These are phyloP conservation scores for Mycena belliarum DNA, from an alignment of 768 basidiomycete genomes.

Conservation along the genomic window DNA sequence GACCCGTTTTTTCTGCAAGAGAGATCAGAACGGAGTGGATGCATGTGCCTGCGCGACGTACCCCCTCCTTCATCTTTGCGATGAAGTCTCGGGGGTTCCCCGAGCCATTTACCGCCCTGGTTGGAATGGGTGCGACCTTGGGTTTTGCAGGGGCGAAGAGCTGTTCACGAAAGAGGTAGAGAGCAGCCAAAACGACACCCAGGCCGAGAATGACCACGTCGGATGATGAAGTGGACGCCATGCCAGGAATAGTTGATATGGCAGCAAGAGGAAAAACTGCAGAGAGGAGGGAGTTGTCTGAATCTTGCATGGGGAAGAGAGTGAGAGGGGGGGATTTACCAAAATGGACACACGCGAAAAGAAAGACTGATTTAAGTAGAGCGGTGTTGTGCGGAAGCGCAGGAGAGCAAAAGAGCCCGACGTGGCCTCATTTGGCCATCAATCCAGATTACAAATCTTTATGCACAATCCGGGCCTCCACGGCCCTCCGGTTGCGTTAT, in stretches of 20 bases:
- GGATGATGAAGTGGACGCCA: constrained; percentile 66
- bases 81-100: constrained; percentile 94
- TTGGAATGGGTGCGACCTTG: constrained; percentile 49
- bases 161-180: constrained; percentile 84
- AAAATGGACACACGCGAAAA: not conserved
- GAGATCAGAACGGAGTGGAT: constrained; percentile 7
- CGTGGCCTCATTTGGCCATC: constrained; percentile 16
- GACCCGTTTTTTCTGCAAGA: constrained; percentile 86
- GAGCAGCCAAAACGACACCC: constrained; percentile 73
- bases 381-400: constrained; percentile 4
- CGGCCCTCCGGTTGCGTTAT: too few species aligned
- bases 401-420: not conserved
- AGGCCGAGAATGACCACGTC: constrained; percentile 73
- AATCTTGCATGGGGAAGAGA: constrained; percentile 4
- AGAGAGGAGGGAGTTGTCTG: constrained; percentile 33
- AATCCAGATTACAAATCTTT: not conserved
- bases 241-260: constrained; percentile 33
- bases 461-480: not conserved
- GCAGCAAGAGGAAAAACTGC: constrained; percentile 33
- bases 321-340: not conserved
- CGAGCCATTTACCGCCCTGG: constrained; percentile 61
- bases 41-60: constrained; percentile 43
- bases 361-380: not conserved
- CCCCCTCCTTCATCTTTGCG: constrained; percentile 90
- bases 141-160: constrained; percentile 70